These are phyloP conservation scores for Apiospora rasikravindrae DNA, from an alignment of 2,329 filamentous ascomycete genomes.

Conservation along the genomic window DNA sequence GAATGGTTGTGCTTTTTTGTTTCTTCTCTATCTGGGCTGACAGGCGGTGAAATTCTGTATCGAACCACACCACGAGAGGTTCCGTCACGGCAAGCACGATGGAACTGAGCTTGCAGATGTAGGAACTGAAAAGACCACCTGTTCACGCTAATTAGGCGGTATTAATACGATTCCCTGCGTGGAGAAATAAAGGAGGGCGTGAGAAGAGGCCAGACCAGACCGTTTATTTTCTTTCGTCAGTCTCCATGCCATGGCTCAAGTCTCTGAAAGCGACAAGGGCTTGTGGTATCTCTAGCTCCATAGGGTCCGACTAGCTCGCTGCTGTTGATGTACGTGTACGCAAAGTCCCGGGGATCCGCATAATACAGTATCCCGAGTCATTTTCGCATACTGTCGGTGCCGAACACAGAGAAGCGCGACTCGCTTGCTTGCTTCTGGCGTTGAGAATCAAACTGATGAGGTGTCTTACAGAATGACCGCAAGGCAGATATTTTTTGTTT, in stretches of 20 bases:
- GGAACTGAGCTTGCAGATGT: conserved; percentile 8
- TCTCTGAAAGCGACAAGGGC: conserved; percentile 14
- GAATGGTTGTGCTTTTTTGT: neutral
- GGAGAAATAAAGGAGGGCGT: conserved; percentile 15
- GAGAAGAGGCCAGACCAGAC: conserved; percentile 7
- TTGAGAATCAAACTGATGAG: neutral
- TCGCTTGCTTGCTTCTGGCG: neutral
- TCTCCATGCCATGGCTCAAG: conserved; percentile 14
- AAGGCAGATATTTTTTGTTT: neutral
- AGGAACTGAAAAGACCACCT: conserved; percentile 7
- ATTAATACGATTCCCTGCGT: conserved; percentile 12
- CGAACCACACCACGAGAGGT: conserved; percentile 17
- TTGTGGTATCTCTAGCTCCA: conserved; percentile 17
- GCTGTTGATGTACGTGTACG: conserved; percentile 1
- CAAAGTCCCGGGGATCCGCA: conserved; percentile 14
- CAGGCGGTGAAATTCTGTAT: conserved; percentile 13
- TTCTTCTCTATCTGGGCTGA: neutral
- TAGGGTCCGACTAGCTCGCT: conserved; percentile 11
- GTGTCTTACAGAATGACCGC: neutral
- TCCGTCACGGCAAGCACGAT: conserved; percentile 7
- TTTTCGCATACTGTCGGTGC: neutral
- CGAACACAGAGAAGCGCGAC: neutral
- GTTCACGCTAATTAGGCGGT: conserved; percentile 16
- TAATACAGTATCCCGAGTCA: neutral
- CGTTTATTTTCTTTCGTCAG: conserved; percentile 12